phyloP scores from a whole-genome alignment of 2,329 filamentous ascomycete genomes.

The Chrysoporthe deuterocubensis region DNA sequence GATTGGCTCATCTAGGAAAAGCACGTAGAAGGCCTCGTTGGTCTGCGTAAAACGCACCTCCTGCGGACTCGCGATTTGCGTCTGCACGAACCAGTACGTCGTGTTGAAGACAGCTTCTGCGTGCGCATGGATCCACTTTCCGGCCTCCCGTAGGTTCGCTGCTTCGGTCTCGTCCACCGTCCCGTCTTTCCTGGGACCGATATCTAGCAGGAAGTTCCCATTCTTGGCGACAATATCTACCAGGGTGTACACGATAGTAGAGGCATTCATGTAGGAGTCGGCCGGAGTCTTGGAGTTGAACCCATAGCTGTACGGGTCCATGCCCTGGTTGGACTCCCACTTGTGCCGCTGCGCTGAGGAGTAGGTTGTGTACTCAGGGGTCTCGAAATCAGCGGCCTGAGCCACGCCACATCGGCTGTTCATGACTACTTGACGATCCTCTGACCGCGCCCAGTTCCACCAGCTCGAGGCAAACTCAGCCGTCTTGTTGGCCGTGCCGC shows the following conservation, averaged over 20 bases:
- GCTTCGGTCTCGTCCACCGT: conserved; percentile 54
- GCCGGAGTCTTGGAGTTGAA: conserved; percentile 60
- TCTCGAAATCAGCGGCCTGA: conserved; percentile 59
- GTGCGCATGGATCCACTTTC: conserved; percentile 57
- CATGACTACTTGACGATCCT: conserved; percentile 55
- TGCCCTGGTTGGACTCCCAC: conserved; percentile 63
- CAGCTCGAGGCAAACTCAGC: conserved; percentile 46
- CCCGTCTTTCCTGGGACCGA: conserved; percentile 60
- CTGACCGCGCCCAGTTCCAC: conserved; percentile 44
- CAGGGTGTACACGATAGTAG: conserved; percentile 49
- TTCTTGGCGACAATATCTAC: conserved; percentile 60
- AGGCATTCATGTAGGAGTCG: conserved; percentile 56
- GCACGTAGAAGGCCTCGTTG: conserved; percentile 51
- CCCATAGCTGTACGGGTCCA: conserved; percentile 64
- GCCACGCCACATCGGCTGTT: conserved; percentile 61
- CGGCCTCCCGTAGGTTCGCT: conserved; percentile 52
- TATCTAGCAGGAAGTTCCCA: conserved; percentile 59
- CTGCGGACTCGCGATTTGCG: conserved; percentile 40
- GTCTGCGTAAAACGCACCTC: conserved; percentile 51
- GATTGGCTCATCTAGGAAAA: conserved; percentile 42
- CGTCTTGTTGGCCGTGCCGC: conserved; percentile 47
- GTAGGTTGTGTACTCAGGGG: conserved; percentile 60
- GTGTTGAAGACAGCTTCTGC: conserved; percentile 62
- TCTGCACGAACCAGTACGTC: conserved; percentile 54
- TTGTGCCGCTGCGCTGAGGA: conserved; percentile 55